These are phyloP conservation scores for Paramecium sonneborni DNA, from an alignment of 73 alveolate species.

Conservation along the genomic window DNA sequence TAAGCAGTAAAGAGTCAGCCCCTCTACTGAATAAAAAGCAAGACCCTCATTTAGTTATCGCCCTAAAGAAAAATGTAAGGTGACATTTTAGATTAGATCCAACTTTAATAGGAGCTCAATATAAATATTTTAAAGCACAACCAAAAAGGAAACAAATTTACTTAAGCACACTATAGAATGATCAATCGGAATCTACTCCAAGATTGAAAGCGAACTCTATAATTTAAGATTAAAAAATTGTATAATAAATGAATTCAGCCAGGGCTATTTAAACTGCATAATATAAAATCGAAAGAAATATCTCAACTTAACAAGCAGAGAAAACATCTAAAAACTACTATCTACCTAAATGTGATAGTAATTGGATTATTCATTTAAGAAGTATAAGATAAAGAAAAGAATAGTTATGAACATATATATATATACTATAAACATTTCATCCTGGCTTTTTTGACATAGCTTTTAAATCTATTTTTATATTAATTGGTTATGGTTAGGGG, in stretches of 20 bases:
- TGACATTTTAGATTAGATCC: background rate
- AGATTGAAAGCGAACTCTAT: background rate
- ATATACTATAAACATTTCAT: background rate
- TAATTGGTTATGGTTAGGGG: background rate
- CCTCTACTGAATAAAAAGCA: background rate
- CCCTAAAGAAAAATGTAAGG: background rate
- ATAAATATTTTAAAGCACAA: constrained; percentile 1
- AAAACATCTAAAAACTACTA: background rate
- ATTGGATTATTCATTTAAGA: background rate
- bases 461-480: background rate
- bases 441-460: background rate
- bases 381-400: background rate
- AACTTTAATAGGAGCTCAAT: background rate
- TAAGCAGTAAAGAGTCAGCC: background rate
- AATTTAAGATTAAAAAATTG: background rate
- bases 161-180: background rate
- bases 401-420: background rate
- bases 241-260: background rate
- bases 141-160: background rate
- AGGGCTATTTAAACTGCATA: background rate
- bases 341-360: constrained; percentile 21
- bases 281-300: background rate
- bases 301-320: background rate
- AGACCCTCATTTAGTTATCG: background rate
- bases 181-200: background rate